Evolutionary conservation across 768 basidiomycete species (phyloP).

Genomic region (Pleurotus tuoliensis): DNA sequence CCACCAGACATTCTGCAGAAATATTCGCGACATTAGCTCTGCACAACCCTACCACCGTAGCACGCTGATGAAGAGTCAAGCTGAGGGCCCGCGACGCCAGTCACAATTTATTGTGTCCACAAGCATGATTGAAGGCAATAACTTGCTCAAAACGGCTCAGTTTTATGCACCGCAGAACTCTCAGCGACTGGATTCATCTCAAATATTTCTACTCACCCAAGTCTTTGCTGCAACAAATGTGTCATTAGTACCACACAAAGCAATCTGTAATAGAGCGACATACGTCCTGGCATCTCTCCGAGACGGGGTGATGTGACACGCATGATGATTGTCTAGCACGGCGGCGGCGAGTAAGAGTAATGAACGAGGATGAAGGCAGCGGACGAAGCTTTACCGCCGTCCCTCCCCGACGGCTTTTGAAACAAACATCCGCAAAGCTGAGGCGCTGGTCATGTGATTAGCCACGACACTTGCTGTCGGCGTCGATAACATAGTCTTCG

Average conservation of each 20-base stretch:
- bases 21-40: neutral
- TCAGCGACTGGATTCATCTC: neutral
- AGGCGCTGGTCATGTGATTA: constrained; percentile 29
- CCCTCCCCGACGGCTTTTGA: constrained; percentile 16
- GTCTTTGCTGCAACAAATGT: constrained; percentile 52
- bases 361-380: no score
- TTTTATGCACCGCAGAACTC: no score
- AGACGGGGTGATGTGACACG: constrained; percentile 54
- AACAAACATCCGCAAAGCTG: constrained; percentile 17
- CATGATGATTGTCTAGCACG: constrained; percentile 40
- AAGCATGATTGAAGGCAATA: neutral
- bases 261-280: constrained; percentile 12
- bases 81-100: no score
- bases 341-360: constrained; percentile 13
- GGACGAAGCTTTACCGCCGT: constrained; percentile 8
- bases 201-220: constrained; percentile 56
- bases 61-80: no score
- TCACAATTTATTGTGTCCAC: neutral
- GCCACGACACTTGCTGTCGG: constrained; percentile 1
- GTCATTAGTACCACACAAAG: neutral
- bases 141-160: neutral
- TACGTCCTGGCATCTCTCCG: constrained; percentile 84
- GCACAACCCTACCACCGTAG: constrained; percentile 1
- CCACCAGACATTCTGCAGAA: constrained; percentile 81
- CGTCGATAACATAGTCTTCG: neutral